Conservation (phyloP, 2,329 filamentous ascomycete genomes). For the Diaporthe capsici region DNA sequence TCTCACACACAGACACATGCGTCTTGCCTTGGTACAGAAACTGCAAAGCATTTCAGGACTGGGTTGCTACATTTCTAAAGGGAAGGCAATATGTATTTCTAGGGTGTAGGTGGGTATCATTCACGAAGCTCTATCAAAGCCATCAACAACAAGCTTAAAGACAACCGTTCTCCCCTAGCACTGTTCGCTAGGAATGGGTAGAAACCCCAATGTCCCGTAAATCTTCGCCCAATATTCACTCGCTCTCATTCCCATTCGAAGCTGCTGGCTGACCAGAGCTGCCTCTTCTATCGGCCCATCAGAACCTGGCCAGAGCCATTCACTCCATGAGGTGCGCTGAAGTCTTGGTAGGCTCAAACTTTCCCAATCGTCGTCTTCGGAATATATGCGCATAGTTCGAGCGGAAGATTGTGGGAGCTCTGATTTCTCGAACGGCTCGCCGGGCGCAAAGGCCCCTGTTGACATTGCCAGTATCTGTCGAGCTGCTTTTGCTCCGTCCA, state of each 20-base stretch:
- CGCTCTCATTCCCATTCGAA: slow-evolving; percentile 44
- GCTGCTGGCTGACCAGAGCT: slow-evolving; percentile 38
- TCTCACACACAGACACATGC: not conserved
- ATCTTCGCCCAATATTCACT: slow-evolving; percentile 45
- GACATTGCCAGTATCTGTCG: slow-evolving; percentile 34
- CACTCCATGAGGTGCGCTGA: not conserved
- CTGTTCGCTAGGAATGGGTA: not conserved
- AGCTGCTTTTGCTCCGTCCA: slow-evolving; percentile 19
- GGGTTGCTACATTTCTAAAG: not conserved
- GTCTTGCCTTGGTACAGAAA: not conserved
- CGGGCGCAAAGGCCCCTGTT: slow-evolving; percentile 17
- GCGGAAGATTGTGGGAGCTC: not conserved
- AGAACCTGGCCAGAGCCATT: not conserved
- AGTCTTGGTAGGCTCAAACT: not conserved
- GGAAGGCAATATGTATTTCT: no score
- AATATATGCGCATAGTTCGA: not conserved
- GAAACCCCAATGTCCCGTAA: slow-evolving; percentile 42
- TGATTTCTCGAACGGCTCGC: not conserved
- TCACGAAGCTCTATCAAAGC: not conserved
- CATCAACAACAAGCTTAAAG: not conserved
- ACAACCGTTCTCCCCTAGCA: not conserved
- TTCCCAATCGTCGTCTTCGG: not conserved
- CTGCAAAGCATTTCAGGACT: not conserved
- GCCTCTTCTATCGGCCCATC: slow-evolving; percentile 17
- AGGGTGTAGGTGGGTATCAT: slow-evolving; percentile 5